Conservation (phyloP, 139 green algal genomes). For the Chlamydomonas incerta region DNA sequence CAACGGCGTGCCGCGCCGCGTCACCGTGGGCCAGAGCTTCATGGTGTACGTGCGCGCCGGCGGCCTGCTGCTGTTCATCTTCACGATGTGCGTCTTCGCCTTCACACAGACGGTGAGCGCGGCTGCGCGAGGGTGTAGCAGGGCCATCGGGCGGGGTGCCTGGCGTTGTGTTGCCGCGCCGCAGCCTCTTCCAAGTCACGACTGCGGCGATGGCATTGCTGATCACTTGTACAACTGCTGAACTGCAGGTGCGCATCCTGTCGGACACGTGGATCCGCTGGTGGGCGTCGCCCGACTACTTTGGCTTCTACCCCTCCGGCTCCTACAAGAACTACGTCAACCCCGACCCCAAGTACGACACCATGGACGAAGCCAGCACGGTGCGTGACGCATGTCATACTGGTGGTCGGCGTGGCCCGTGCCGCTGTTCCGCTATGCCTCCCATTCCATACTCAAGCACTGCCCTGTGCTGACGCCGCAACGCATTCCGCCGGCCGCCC, state of each 20-base stretch:
- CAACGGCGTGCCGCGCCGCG: constrained; percentile 49
- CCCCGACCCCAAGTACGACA: neutral
- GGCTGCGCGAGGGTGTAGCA: no score
- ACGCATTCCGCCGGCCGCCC: no score
- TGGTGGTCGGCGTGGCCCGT: no score
- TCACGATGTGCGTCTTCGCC: constrained; percentile 57
- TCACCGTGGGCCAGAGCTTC: constrained; percentile 26
- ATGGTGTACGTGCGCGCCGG: constrained; percentile 57
- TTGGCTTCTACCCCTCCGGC: constrained; percentile 22
- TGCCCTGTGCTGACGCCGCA: neutral
- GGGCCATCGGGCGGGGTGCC: no score
- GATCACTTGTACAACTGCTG: neutral
- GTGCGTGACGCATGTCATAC: no score
- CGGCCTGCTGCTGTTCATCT: constrained; percentile 49
- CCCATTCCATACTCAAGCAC: neutral
- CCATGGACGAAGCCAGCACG: neutral
- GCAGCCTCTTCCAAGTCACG: no score
- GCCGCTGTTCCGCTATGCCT: no score
- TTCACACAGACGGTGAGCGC: constrained; percentile 54
- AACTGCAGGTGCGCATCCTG: constrained; percentile 37
- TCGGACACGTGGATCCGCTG: constrained; percentile 48
- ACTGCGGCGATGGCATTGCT: no score
- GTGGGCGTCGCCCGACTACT: constrained; percentile 50
- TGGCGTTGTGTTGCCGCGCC: no score
- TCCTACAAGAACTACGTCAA: neutral